These are phyloP conservation scores for Penicillium sp. DNA, from an alignment of 2,329 filamentous ascomycete species.

Conservation along the genomic window DNA sequence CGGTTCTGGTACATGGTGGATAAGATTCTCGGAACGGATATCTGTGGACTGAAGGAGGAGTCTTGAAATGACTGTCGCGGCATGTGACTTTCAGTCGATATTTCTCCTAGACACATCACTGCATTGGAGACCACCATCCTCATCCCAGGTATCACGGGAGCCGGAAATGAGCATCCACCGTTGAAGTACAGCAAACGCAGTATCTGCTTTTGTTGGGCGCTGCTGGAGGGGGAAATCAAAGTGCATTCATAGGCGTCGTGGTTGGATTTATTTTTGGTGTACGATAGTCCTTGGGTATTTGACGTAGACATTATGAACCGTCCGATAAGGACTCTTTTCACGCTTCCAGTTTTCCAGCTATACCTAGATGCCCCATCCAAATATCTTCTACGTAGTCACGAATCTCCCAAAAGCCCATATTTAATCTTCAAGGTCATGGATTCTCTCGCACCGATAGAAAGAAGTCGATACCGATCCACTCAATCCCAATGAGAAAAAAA, in stretches of 20 bases:
- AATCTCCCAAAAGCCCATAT: not conserved
- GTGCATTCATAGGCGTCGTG: slow-evolving; percentile 16
- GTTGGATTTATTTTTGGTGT: slow-evolving; percentile 10
- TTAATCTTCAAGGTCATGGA: not conserved
- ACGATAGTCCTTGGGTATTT: slow-evolving; percentile 17
- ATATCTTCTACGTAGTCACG: not conserved
- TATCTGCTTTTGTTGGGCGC: too few relatives aligned
- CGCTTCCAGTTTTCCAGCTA: not conserved
- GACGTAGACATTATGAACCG: slow-evolving; percentile 15
- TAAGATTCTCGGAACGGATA: slow-evolving; percentile 56
- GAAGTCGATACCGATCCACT: not conserved
- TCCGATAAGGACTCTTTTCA: not conserved
- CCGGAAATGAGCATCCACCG: not conserved
- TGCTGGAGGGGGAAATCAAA: not conserved
- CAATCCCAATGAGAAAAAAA: not conserved
- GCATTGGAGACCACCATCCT: not conserved
- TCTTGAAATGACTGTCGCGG: slow-evolving; percentile 26
- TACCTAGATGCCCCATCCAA: not conserved
- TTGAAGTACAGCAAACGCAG: not conserved
- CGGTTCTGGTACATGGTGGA: slow-evolving; percentile 60
- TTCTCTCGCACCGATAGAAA: not conserved
- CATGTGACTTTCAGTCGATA: too few relatives aligned
- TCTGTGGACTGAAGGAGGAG: slow-evolving; percentile 59
- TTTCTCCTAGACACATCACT: not conserved
- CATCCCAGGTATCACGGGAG: not conserved